Evolutionary conservation across 2,329 filamentous ascomycete species (phyloP), one percentile per base, ranked within the genome.

Genomic region (Phialemonium atrogriseum): DNA sequence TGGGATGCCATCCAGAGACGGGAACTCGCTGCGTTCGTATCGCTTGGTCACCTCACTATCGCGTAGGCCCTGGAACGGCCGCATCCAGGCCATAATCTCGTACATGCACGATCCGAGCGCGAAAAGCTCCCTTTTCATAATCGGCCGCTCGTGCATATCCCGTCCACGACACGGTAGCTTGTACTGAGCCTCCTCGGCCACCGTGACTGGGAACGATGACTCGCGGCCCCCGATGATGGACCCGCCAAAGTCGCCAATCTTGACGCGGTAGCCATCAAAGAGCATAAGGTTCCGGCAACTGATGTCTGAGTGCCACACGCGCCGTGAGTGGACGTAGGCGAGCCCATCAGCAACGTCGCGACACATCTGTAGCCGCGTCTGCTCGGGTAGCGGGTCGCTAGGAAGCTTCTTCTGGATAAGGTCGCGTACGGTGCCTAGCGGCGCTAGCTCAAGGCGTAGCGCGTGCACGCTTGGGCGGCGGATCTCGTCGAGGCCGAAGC

Each of bases 231-330:
- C 10, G n/a, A 29, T 29, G 4, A 29, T 21, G 4, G 27, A 21
- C 6, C 17, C 33, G 34, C 34, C 34, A 22, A 36, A 32, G 21
- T 36, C 34, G 29, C 34, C 29, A 14, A 32, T 12, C 20, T 36
- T 32, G 19, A 36, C 12, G 14, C 34, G 29, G 19, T n/a, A 25
- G 20, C 19, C 34, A 11, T 32, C 24, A 12, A 36, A 36, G 11
- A 36, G 24, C 10, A 32, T 19, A 7, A 32, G 18, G 15, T 36
- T 36, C 15, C 29, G 24, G 28, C 29, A 32, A 20, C 24, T 32
- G 13, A 32, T 15, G 14, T 36, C 34, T 6, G 24, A 26, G 30
- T 32, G 23, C 21, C 11, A n/a, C 19, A 35, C 33, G 8, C 11
- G 10, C 16, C 20, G 17, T 17, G 28, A 20, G 22, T 31, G 29